Evolutionary conservation across 768 basidiomycete genomes (phyloP).

Genomic region (Wakefieldia striispora): DNA sequence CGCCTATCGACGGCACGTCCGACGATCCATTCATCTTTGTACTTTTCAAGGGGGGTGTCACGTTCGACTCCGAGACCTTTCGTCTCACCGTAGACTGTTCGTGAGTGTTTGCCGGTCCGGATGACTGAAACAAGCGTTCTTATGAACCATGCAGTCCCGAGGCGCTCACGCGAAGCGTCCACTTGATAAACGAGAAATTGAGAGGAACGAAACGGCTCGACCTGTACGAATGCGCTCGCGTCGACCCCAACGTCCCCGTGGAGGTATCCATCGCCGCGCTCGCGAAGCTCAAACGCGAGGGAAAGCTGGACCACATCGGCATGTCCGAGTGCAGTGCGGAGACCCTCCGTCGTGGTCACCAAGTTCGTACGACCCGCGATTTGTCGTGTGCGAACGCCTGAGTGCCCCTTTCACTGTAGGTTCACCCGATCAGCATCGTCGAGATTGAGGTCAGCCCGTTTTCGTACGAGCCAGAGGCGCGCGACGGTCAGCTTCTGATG

Average conservation of each 20-base stretch:
- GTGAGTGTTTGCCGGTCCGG: conserved; percentile 17
- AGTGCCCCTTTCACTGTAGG: conserved; percentile 23
- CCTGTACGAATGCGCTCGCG: conserved; percentile 54
- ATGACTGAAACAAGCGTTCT: too few relatives aligned
- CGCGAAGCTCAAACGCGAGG: conserved; percentile 29
- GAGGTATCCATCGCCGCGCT: conserved; percentile 48
- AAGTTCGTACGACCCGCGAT: conserved; percentile 6
- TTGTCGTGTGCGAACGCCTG: too few relatives aligned
- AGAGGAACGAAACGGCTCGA: conserved; percentile 57
- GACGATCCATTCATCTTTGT: too few relatives aligned
- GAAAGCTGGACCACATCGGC: conserved; percentile 52
- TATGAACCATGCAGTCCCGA: conserved; percentile 23
- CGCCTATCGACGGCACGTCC: too few relatives aligned
- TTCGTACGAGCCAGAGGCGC: conserved; percentile 51
- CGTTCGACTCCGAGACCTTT: too few relatives aligned
- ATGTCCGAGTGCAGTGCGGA: conserved; percentile 53
- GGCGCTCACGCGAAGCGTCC: conserved; percentile 46
- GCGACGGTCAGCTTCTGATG: conserved; percentile 29
- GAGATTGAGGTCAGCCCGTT: conserved; percentile 69
- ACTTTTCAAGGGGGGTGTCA: too few relatives aligned
- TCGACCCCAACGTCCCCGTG: conserved; percentile 42
- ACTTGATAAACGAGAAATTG: conserved; percentile 42
- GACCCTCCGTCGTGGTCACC: conserved; percentile 42
- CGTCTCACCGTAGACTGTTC: conserved; percentile 30
- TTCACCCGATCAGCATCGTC: conserved; percentile 54